Percentiles rank a stretch among this genome's conserved stretches.
Conservation (phyloP, 2,329 filamentous ascomycete species). For the Ophiostoma ulmi region DNA sequence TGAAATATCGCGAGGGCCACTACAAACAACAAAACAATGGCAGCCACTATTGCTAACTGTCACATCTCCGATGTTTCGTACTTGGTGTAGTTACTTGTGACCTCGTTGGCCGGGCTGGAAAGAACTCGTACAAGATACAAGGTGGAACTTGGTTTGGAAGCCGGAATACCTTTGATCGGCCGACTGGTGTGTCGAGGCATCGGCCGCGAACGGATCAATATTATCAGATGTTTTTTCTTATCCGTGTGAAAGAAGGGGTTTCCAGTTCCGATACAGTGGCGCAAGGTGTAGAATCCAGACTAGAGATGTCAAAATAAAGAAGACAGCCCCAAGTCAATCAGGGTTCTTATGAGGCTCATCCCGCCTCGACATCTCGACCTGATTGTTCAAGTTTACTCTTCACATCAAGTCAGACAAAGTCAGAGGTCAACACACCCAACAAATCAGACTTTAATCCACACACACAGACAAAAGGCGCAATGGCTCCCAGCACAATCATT, state of each 20-base stretch:
- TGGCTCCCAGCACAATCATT: slow-evolving; percentile 19
- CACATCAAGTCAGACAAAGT: neutral
- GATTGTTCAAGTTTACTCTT: neutral
- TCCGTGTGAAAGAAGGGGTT: neutral
- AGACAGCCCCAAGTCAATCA: neutral
- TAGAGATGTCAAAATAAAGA: neutral
- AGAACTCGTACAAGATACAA: neutral
- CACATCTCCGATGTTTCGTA: neutral
- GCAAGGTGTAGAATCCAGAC: neutral
- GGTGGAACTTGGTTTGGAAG: neutral
- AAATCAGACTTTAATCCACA: neutral
- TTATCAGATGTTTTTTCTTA: neutral
- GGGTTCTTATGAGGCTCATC: neutral
- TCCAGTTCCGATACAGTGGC: neutral
- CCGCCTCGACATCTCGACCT: neutral
- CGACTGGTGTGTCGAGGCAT: neutral
- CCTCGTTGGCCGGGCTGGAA: neutral
- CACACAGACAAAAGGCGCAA: neutral
- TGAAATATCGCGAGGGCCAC: neutral
- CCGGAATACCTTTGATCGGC: neutral
- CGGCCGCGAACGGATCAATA: neutral
- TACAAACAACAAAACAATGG: neutral
- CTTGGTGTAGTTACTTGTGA: neutral
- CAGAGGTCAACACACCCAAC: neutral
- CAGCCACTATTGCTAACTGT: neutral